These are phyloP conservation scores for Prunus dulcis DNA, from an alignment of 306 rosid species.

Conservation along the genomic window DNA sequence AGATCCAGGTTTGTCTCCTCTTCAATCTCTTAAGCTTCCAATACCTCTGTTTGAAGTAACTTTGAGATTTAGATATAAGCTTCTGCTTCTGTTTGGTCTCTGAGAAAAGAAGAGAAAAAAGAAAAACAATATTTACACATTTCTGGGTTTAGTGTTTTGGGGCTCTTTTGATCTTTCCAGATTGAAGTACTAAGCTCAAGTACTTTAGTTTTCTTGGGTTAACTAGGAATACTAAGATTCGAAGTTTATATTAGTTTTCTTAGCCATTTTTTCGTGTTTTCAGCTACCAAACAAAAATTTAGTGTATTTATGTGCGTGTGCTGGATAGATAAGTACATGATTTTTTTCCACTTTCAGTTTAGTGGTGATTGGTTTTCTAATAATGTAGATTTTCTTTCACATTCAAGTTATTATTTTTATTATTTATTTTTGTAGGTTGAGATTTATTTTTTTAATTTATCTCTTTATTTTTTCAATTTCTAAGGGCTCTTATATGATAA, in stretches of 20 bases:
- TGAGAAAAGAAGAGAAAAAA: not conserved
- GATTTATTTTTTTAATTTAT: not conserved
- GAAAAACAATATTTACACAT: not conserved
- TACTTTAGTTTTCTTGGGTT: not conserved
- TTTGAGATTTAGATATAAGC: conserved; percentile 18
- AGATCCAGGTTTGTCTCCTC: conserved; percentile 68
- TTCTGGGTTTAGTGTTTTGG: not conserved
- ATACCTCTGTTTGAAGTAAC: conserved; percentile 1
- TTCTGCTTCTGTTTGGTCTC: conserved; percentile 15
- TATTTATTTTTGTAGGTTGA: not conserved
- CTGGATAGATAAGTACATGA: not conserved
- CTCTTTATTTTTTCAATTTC: not conserved
- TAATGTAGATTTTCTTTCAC: not conserved
- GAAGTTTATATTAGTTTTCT: conserved; percentile 5
- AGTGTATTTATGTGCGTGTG: not conserved
- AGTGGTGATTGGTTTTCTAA: not conserved
- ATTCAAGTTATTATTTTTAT: not conserved
- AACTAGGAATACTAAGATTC: conserved; percentile 16
- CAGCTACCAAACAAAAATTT: not conserved
- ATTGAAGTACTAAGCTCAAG: not conserved
- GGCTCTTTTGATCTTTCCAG: conserved; percentile 9
- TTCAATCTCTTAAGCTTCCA: conserved; percentile 16
- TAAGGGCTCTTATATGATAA: not conserved
- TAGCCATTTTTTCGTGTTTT: not conserved
- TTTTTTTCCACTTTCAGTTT: not conserved